Evolutionary conservation across 2,329 filamentous ascomycete genomes (phyloP), one percentile per base, ranked within the genome.

Genomic region (Microdochium trichocladiopsis): DNA sequence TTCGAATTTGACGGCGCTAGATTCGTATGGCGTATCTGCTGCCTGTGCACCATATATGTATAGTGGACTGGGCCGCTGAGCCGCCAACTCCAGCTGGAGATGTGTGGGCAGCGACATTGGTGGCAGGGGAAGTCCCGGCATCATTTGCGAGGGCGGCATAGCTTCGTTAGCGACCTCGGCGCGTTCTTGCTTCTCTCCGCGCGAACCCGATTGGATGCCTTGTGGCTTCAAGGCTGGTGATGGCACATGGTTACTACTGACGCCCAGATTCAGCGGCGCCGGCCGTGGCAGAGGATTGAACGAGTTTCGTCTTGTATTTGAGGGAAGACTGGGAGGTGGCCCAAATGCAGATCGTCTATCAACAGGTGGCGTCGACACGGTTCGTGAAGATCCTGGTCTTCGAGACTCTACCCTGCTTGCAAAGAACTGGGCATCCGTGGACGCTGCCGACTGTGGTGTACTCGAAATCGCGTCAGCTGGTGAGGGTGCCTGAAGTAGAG

Each of bases 1-100:
- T 66, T 97, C 90, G 54, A 97, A 88, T 66, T 97, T 97, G 61
- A 95, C 82, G 25, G 87, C 87, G 22, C 90, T 93, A 3, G 92
- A 96, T 68, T 99, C 94, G 68, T 96, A 97, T 0, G 91, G 90
- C 23, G 75, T 71, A 52, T 85, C 82, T 55, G 69, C 74, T 0
- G 76, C 63, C 47, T 79, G 72, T 0, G 81, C 78, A 55, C 80
- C 79, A 60, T 85, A 76, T 52, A 86, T 85, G 58, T 86, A 86
- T n/a, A 86, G 67, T 6, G 82, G 82, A 48, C 80, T 85, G 4
- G 83, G 83, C 28, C 79, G 72, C 52, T 82, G 76, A 3, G 78
- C 80, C 2, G 83, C 80, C 11, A 87, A 68, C 61, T 86, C 83
- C 0, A 87, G 76, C 60, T 86, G 82, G 2, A 87, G 68, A 50